phyloP scores from a whole-genome alignment of 768 basidiomycete genomes.

The Podaxis sp. region DNA sequence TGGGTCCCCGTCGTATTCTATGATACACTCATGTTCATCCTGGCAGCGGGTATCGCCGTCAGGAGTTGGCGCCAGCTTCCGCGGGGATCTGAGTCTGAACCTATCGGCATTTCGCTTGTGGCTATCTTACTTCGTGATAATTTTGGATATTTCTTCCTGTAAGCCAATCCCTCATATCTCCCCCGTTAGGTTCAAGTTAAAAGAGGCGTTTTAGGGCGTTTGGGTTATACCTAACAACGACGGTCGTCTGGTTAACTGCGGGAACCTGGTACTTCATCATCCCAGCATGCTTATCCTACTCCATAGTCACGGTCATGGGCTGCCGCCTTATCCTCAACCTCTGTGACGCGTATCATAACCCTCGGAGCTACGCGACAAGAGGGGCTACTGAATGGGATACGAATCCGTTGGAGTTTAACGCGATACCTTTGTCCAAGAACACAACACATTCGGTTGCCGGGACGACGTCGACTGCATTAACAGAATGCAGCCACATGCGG shows the following conservation, averaged over 20 bases:
- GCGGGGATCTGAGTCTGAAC: background rate
- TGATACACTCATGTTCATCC: slow-evolving; percentile 24
- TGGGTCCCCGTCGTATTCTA: slow-evolving; percentile 29
- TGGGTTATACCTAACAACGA: slow-evolving; percentile 21
- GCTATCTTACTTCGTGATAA: slow-evolving; percentile 26
- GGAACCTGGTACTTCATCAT: slow-evolving; percentile 23
- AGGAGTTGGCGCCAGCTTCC: background rate
- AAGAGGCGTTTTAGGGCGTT: slow-evolving; percentile 20
- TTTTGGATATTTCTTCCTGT: slow-evolving; percentile 26
- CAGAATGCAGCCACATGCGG: no score
- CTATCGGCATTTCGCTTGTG: slow-evolving; percentile 19
- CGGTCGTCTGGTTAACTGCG: slow-evolving; percentile 24
- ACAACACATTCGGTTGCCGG: no score
- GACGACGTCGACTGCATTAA: no score
- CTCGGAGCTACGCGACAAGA: background rate
- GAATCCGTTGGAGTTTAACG: no score
- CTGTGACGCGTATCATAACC: slow-evolving; percentile 23
- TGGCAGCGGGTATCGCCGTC: slow-evolving; percentile 22
- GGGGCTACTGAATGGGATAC: slow-evolving; percentile 2
- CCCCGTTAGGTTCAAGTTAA: background rate
- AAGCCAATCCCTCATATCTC: slow-evolving; percentile 6
- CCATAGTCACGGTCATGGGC: slow-evolving; percentile 24
- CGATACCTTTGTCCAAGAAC: no score
- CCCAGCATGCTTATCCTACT: slow-evolving; percentile 22
- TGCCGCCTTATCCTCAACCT: slow-evolving; percentile 30